Conservation (phyloP, 148 eudicot species). For the Chenopodium berlandieri region DNA sequence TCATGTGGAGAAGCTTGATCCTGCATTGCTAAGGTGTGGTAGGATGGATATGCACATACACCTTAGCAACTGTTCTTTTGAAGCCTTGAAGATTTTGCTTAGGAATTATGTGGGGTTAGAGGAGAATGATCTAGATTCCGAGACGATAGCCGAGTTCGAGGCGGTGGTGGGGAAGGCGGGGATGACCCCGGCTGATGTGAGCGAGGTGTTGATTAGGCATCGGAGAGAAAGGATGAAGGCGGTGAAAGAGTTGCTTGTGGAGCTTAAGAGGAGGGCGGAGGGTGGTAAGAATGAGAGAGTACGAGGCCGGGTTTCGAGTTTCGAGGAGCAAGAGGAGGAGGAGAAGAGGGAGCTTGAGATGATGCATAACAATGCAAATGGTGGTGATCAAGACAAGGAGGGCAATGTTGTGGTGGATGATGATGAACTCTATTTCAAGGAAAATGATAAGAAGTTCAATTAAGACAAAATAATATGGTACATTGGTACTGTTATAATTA, state of each 20-base stretch:
- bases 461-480: neutral
- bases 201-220: constrained; percentile 79
- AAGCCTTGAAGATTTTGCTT: constrained; percentile 57
- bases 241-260: constrained; percentile 48
- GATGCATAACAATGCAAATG: constrained; percentile 20
- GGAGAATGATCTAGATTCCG: constrained; percentile 33
- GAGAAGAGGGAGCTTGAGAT: constrained; percentile 85
- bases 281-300: constrained; percentile 11
- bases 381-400: constrained; percentile 5
- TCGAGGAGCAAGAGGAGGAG: constrained; percentile 57
- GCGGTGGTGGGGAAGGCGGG: constrained; percentile 47
- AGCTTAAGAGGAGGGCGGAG: constrained; percentile 48
- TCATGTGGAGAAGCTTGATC: constrained; percentile 81
- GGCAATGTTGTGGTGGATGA: constrained; percentile 2
- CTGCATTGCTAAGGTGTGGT: constrained; percentile 85
- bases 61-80: constrained; percentile 64
- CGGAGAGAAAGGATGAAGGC: constrained; percentile 56
- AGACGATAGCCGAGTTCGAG: constrained; percentile 30
- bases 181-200: constrained; percentile 90
- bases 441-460: constrained; percentile 13
- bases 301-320: constrained; percentile 4
- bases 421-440: neutral
- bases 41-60: constrained; percentile 94
- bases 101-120: constrained; percentile 63
- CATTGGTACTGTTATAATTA: too few relatives aligned